Conservation (phyloP, 495 filamentous ascomycete species). For the Aspergillus nidulans region DNA sequence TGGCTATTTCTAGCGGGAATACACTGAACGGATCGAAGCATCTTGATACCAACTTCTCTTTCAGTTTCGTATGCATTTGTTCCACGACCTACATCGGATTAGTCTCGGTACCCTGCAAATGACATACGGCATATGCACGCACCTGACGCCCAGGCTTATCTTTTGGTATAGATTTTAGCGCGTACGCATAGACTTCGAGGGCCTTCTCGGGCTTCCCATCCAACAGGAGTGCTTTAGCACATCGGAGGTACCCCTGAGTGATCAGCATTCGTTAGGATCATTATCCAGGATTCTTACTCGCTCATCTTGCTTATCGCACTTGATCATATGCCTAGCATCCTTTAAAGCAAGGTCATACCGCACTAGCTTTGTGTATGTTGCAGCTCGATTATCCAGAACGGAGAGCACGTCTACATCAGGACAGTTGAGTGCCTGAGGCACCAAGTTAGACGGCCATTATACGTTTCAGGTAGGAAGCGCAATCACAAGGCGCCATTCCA, state of each 20-base stretch:
- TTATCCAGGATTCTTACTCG: conserved; percentile 29
- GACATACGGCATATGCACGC: conserved; percentile 5
- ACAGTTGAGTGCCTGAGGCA: conserved; percentile 32
- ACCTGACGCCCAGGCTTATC: conserved; percentile 45
- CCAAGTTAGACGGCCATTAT: background rate
- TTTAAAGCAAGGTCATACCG: conserved; percentile 49
- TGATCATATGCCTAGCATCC: conserved; percentile 59
- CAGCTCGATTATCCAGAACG: conserved; percentile 58
- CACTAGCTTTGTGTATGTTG: conserved; percentile 54
- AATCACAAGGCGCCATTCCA: background rate
- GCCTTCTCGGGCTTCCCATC: conserved; percentile 51
- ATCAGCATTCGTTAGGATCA: background rate
- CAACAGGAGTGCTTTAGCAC: conserved; percentile 55
- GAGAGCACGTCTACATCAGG: conserved; percentile 29
- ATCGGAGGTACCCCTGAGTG: conserved; percentile 60
- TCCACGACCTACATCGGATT: conserved; percentile 33
- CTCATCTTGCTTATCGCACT: conserved; percentile 42
- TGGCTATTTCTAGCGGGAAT: conserved; percentile 47
- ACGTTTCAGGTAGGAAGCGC: background rate
- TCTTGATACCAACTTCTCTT: conserved; percentile 26
- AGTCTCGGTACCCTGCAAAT: background rate
- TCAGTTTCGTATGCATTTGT: conserved; percentile 42
- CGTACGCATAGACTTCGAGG: conserved; percentile 57
- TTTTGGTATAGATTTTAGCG: conserved; percentile 43
- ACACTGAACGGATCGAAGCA: conserved; percentile 41